Conservation (phyloP, 805 yeast species). For the Saccharomycopsis javanensis region DNA sequence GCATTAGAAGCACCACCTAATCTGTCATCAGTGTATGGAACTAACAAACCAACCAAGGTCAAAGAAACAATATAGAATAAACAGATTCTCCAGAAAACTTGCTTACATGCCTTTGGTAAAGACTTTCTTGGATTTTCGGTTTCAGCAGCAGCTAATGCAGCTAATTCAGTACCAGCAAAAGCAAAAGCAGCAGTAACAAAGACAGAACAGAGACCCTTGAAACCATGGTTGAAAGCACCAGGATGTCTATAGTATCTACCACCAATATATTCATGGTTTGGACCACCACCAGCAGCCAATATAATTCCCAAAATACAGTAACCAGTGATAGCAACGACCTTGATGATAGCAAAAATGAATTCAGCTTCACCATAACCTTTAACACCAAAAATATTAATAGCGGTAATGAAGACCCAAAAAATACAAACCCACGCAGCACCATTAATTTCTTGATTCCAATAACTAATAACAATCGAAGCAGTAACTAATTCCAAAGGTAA, state of each 20-base stretch:
- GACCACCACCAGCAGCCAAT: conserved; percentile 40
- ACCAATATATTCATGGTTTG: conserved; percentile 35
- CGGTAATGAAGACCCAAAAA: conserved; percentile 39
- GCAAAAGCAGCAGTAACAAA: conserved; percentile 66
- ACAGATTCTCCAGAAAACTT: conserved; percentile 74
- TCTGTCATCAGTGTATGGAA: conserved; percentile 49
- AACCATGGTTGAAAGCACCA: conserved; percentile 35
- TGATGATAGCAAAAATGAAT: conserved; percentile 38
- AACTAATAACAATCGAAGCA: conserved; percentile 45
- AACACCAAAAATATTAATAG: conserved; percentile 45
- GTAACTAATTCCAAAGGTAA: conserved; percentile 55
- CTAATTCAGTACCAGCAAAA: conserved; percentile 66
- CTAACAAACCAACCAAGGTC: conserved; percentile 54
- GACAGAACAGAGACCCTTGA: conserved; percentile 44
- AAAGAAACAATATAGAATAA: conserved; percentile 56
- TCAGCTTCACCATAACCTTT: conserved; percentile 48
- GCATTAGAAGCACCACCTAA: conserved; percentile 46
- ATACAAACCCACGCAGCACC: conserved; percentile 57
- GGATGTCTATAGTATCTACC: conserved; percentile 40
- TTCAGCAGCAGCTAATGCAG: conserved; percentile 72
- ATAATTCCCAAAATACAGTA: conserved; percentile 47
- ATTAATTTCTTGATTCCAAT: conserved; percentile 43
- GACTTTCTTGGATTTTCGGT: conserved; percentile 55
- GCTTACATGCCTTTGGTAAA: conserved; percentile 67
- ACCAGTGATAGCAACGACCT: conserved; percentile 40